Evolutionary conservation across 768 basidiomycete species (phyloP), one percentile per base, ranked within the genome.

Genomic region (Boletus speciosus): DNA sequence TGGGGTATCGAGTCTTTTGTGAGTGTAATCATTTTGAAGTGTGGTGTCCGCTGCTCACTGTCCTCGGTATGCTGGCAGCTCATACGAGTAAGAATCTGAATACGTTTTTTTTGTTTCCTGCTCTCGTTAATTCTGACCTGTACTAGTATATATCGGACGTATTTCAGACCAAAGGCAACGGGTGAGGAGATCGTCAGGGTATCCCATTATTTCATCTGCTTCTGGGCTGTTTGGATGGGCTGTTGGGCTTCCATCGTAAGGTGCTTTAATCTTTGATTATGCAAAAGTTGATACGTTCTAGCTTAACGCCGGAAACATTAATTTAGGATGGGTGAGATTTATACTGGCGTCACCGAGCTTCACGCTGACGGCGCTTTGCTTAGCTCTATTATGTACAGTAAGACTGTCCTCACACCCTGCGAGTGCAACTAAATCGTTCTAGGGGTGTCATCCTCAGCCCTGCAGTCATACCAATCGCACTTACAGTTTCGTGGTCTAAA

Each of bases 381-480:
- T 47, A 70, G 69, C 65, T 80, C 11, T 79, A 74, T 58, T 79
- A 78, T 54, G 75, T 78, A 25, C 77, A 79, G 76, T 78, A 39
- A 49, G 56, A 16, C 27, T 19, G 6, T 27, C 29, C 15, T 16
- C 15, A 27, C 37, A 29, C 15, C 6, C 39, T 3, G 14, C 12
- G 25, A 25, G 21, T 29, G 43, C 16, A 34, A 47, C 48, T 46
- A 21, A 47, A 16, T 40, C n/a, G 11, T 16, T 47, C 3, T 49
- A 79, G 79, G 68, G 79, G 77, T n/a, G 76, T 77, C 6, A 64
- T 78, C 15, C 74, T 80, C 16, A 75, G 76, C 54, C 77, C 78
- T 11, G 78, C 77, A 1, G 79, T 80, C n/a, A 74, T 79, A 47
- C 78, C 79, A 1, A 77, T 81, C 47, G 75, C 65, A 4, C 65